Conservation (phyloP, 2,329 filamentous ascomycete genomes). For the Exophiala spinifera region DNA sequence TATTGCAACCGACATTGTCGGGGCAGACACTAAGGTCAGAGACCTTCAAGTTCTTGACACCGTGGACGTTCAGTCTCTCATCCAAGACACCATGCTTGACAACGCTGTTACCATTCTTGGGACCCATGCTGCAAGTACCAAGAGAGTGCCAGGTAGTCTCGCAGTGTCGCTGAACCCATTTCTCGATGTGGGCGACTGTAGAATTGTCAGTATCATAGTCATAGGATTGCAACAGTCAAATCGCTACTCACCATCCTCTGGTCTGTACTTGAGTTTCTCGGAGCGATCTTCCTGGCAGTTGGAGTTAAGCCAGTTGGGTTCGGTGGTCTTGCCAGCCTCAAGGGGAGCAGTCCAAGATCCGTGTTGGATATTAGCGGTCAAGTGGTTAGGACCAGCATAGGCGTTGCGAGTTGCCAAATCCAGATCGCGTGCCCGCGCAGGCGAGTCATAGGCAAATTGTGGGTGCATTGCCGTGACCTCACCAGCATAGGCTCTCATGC, state of each 20-base stretch:
- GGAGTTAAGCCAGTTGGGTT: constrained; percentile 57
- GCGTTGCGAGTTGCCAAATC: constrained; percentile 71
- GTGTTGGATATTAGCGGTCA: constrained; percentile 69
- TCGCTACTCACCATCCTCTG: constrained; percentile 36
- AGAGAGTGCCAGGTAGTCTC: constrained; percentile 72
- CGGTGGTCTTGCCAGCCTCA: constrained; percentile 52
- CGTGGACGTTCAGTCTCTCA: constrained; percentile 73
- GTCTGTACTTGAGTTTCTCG: constrained; percentile 57
- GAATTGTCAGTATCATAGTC: constrained; percentile 3
- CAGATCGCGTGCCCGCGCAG: constrained; percentile 68
- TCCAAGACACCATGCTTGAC: constrained; percentile 77
- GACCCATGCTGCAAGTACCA: constrained; percentile 73
- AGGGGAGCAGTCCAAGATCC: constrained; percentile 66
- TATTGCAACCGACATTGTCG: constrained; percentile 72
- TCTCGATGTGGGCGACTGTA: constrained; percentile 57
- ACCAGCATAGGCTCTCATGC: constrained; percentile 74
- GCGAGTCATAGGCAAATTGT: constrained; percentile 67
- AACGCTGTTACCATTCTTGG: constrained; percentile 71
- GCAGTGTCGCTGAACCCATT: constrained; percentile 68
- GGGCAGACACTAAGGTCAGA: constrained; percentile 74
- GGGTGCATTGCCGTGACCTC: constrained; percentile 68
- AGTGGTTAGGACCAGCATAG: constrained; percentile 70
- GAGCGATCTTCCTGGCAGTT: constrained; percentile 53
- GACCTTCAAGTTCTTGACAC: constrained; percentile 73
- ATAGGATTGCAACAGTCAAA: not conserved